A percentile compares a stretch with the other conserved stretches of the same genome.
Conservation (phyloP, 169 alveolate species). For the Theileria equi region DNA sequence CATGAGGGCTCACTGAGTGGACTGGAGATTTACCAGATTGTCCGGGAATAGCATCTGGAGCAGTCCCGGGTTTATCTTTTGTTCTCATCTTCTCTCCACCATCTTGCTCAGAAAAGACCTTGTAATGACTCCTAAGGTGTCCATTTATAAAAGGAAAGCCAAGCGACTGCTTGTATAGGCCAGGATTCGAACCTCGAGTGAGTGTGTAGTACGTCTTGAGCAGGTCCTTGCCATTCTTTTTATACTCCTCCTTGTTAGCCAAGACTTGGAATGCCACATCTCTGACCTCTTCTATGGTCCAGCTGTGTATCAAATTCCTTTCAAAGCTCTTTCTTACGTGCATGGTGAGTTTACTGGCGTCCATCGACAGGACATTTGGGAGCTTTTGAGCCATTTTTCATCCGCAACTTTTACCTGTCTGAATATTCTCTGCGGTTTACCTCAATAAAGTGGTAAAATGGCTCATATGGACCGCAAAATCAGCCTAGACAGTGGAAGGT, state of each 20-base stretch:
- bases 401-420: no score
- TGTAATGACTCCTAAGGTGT: constrained; percentile 10
- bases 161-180: constrained; percentile 10
- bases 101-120: no score
- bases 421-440: no score
- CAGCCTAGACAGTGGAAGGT: no score
- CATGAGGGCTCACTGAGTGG: no score
- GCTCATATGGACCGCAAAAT: no score
- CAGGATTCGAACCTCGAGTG: constrained; percentile 21
- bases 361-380: constrained; percentile 34
- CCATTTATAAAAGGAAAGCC: constrained; percentile 43
- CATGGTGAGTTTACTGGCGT: constrained; percentile 22
- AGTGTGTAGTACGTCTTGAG: constrained; percentile 34
- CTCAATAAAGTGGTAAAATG: no score
- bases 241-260: constrained; percentile 10
- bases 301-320: constrained; percentile 4
- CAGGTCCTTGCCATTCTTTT: constrained; percentile 7
- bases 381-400: no score
- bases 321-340: constrained; percentile 27
- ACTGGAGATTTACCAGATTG: no score
- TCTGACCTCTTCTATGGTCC: constrained; percentile 26
- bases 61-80: no score
- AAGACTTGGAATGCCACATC: constrained; percentile 41
- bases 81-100: no score
- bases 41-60: no score